phyloP scores from a whole-genome alignment of 2,329 filamentous ascomycete species.

The Chalaropsis thielavioides region DNA sequence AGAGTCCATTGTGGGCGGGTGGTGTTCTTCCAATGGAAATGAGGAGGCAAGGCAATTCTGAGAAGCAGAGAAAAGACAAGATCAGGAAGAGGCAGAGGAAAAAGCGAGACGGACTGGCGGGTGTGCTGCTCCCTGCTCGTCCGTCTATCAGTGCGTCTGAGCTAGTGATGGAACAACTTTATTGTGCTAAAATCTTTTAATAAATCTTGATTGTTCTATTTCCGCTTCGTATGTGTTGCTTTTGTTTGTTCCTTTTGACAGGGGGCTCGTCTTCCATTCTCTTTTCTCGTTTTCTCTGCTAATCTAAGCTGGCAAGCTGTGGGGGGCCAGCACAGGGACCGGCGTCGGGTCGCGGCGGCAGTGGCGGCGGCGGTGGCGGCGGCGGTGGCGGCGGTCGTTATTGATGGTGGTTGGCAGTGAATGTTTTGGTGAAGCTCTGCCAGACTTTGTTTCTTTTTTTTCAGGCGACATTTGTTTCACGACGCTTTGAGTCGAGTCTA shows the following conservation, averaged over 20 bases:
- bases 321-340: not conserved
- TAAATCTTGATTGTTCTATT: not conserved
- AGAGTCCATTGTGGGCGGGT: not conserved
- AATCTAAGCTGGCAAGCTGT: not conserved
- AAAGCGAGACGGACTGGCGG: not conserved
- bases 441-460: not conserved
- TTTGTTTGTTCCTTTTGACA: not conserved
- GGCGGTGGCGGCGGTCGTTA: not conserved
- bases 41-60: not conserved
- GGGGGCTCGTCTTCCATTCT: not conserved
- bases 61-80: too few species aligned
- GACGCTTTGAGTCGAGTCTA: not conserved
- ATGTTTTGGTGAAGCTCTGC: too few species aligned
- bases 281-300: not conserved
- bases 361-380: not conserved
- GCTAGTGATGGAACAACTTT: not conserved
- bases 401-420: not conserved
- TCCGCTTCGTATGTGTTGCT: not conserved
- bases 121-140: not conserved
- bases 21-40: not conserved
- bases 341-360: not conserved
- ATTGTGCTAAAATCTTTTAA: not conserved
- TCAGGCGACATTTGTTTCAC: not conserved
- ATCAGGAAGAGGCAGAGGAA: too few species aligned
- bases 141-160: not conserved